phyloP scores from a whole-genome alignment of 768 basidiomycete genomes.

The Rhodotorula paludigena region DNA sequence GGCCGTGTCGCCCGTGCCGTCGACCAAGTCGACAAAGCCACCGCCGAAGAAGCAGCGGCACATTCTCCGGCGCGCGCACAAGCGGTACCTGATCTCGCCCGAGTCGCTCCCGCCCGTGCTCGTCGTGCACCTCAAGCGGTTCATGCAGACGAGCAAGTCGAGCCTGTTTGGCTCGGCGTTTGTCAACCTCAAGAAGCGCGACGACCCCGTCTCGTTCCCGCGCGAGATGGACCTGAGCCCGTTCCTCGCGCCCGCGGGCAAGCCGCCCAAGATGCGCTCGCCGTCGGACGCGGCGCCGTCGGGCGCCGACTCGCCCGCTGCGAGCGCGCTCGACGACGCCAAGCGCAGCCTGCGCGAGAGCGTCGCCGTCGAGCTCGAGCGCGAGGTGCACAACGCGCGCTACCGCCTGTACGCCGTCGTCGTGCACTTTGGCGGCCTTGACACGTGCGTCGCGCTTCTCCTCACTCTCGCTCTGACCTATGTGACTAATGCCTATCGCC shows the following conservation, averaged over 20 bases:
- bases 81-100: slow-evolving; percentile 82
- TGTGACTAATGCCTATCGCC: not conserved
- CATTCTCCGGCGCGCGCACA: slow-evolving; percentile 77
- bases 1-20: not conserved
- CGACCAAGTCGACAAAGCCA: slow-evolving; percentile 16
- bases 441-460: slow-evolving; percentile 5
- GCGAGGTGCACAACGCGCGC: slow-evolving; percentile 23
- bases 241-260: slow-evolving; percentile 69
- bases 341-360: no score
- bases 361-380: slow-evolving; percentile 22
- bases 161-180: slow-evolving; percentile 52
- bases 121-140: slow-evolving; percentile 88
- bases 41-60: slow-evolving; percentile 57
- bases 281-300: no score
- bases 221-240: slow-evolving; percentile 77
- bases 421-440: slow-evolving; percentile 36
- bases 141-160: slow-evolving; percentile 71
- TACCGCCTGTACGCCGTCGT: slow-evolving; percentile 40
- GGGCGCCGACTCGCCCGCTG: not conserved
- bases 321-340: not conserved
- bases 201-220: slow-evolving; percentile 86
- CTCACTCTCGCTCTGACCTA: not conserved
- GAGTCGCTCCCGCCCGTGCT: slow-evolving; percentile 71
- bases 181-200: slow-evolving; percentile 65
- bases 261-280: no score